These are phyloP conservation scores for Auriscalpium orientale DNA, from an alignment of 768 basidiomycete genomes.

Conservation along the genomic window DNA sequence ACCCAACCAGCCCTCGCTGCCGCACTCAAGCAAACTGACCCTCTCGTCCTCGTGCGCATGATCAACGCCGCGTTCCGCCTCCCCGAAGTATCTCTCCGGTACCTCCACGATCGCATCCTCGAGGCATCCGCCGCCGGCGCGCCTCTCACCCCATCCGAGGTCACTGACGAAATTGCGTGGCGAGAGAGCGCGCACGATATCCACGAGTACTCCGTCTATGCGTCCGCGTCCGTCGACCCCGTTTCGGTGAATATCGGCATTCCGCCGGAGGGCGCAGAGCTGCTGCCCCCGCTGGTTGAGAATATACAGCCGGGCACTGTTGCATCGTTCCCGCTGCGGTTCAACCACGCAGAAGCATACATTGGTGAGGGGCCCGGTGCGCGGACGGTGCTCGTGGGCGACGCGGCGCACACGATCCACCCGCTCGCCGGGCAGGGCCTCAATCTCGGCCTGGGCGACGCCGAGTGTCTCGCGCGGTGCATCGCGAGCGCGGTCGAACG, in stretches of 20 bases:
- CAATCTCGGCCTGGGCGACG: constrained; percentile 90
- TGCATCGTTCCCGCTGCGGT: constrained; percentile 86
- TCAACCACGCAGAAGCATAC: constrained; percentile 82
- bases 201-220: constrained; percentile 53
- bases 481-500: constrained; percentile 47
- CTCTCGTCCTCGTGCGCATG: constrained; percentile 59
- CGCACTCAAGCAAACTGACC: constrained; percentile 59
- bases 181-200: constrained; percentile 68
- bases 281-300: constrained; percentile 67
- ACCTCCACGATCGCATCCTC: constrained; percentile 54
- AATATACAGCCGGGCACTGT: constrained; percentile 63
- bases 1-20: constrained; percentile 69
- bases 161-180: constrained; percentile 61
- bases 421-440: constrained; percentile 95
- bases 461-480: constrained; percentile 58
- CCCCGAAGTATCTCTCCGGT: constrained; percentile 63
- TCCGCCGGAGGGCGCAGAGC: constrained; percentile 52
- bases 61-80: constrained; percentile 89
- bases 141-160: constrained; percentile 39
- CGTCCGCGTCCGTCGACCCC: constrained; percentile 34
- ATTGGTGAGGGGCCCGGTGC: constrained; percentile 59
- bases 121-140: constrained; percentile 40
- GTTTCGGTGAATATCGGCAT: constrained; percentile 33
- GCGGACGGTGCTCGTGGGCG: constrained; percentile 86
- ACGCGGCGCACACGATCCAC: constrained; percentile 93